Percentiles rank a stretch among this genome's conserved stretches.
Evolutionary conservation across 2,329 filamentous ascomycete genomes (phyloP).

Genomic region (Fusarium algeriense): DNA sequence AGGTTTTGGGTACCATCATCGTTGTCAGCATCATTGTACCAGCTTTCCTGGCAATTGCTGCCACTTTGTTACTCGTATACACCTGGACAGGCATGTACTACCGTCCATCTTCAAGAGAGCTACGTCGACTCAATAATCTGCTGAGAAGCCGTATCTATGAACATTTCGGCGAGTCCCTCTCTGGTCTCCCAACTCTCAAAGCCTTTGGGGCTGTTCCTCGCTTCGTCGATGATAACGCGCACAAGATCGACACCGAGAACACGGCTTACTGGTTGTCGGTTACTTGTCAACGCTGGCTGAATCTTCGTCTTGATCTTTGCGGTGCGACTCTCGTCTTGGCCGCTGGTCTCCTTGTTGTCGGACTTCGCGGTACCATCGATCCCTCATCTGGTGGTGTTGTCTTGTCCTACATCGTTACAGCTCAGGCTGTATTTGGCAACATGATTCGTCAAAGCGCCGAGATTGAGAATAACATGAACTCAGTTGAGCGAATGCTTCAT

Average conservation of each 20-base stretch:
- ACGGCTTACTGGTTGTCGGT: conserved; percentile 27
- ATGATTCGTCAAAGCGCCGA: conserved; percentile 68
- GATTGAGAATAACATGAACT: conserved; percentile 93
- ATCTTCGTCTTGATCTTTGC: conserved; percentile 17
- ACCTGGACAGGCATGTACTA: conserved; percentile 34
- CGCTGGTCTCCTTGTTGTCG: conserved; percentile 16
- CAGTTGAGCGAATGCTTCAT: conserved; percentile 91
- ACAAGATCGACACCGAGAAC: conserved; percentile 25
- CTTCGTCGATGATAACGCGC: conserved; percentile 20
- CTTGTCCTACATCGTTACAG: conserved; percentile 55
- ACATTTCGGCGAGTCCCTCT: conserved; percentile 26
- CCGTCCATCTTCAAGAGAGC: conserved; percentile 13
- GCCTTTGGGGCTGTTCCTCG: conserved; percentile 23
- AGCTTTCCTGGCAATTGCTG: conserved; percentile 15
- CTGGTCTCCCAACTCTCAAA: conserved; percentile 20
- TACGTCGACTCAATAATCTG: conserved; percentile 23
- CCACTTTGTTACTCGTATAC: conserved; percentile 6
- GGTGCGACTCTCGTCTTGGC: conserved; percentile 10
- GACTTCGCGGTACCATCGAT: conserved; percentile 25
- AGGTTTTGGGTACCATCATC: conserved; percentile 21
- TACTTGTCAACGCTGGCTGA: conserved; percentile 23
- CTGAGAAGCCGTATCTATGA: conserved; percentile 34
- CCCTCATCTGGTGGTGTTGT: conserved; percentile 28
- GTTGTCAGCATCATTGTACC: conserved; percentile 30
- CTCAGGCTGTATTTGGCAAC: conserved; percentile 64